Conservation (phyloP, 148 eudicot genomes). For the Cornus kousa region DNA sequence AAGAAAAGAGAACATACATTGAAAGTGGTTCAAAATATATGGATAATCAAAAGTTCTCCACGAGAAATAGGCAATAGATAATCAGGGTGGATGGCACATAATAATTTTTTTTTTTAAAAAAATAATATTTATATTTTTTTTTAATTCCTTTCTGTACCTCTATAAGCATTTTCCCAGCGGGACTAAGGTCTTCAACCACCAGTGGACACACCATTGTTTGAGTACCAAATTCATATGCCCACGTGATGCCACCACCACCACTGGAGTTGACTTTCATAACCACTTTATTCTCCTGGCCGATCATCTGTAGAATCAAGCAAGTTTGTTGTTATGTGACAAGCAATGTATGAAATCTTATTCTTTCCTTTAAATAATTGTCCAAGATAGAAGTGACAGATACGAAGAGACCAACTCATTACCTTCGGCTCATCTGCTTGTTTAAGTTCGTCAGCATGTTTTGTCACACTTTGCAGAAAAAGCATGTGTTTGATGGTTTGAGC, state of each 20-base stretch:
- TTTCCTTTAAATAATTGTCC: background rate
- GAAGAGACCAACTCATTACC: conserved; percentile 36
- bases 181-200: conserved; percentile 70
- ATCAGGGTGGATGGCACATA: too few species aligned
- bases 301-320: conserved; percentile 5
- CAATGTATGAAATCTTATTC: background rate
- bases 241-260: conserved; percentile 43
- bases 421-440: conserved; percentile 47
- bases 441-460: conserved; percentile 57
- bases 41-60: background rate
- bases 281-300: conserved; percentile 26
- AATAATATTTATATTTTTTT: too few species aligned
- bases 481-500: conserved; percentile 71
- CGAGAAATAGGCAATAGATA: background rate
- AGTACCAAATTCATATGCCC: conserved; percentile 71
- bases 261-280: conserved; percentile 17
- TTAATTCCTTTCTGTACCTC: conserved; percentile 41
- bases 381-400: background rate
- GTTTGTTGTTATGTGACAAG: background rate
- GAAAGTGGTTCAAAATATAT: background rate
- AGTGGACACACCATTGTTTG: conserved; percentile 59
- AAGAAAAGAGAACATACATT: conserved; percentile 2
- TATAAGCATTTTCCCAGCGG: conserved; percentile 78
- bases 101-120: too few species aligned
- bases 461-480: conserved; percentile 66